Conservation (phyloP, 2,329 filamentous ascomycete species). For the Hortaea werneckii region DNA sequence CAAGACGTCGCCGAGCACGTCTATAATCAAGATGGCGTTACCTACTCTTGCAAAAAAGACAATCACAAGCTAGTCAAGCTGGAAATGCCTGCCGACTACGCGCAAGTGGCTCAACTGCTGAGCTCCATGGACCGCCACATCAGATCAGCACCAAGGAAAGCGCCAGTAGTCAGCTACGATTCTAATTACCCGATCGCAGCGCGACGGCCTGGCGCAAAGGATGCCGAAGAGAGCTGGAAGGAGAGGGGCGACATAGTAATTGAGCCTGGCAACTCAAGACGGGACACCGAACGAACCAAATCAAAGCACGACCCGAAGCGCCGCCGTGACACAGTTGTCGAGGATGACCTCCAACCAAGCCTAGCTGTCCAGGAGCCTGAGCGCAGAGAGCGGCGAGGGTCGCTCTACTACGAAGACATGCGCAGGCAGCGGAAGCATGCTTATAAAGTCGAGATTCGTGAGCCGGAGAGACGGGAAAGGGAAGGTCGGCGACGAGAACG, state of each 20-base stretch:
- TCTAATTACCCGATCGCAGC: conserved; percentile 32
- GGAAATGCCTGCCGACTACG: conserved; percentile 34
- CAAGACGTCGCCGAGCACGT: conserved; percentile 36
- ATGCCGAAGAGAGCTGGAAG: conserved; percentile 8
- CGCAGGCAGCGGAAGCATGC: conserved; percentile 24
- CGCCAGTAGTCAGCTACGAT: conserved; percentile 35
- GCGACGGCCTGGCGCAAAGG: conserved; percentile 22
- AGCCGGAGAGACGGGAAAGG: conserved; percentile 18
- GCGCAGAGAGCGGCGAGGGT: conserved; percentile 25
- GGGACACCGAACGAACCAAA: not conserved
- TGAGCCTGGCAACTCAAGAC: conserved; percentile 6
- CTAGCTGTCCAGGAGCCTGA: not conserved
- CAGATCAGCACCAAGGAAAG: conserved; percentile 22
- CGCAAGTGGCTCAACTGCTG: conserved; percentile 30
- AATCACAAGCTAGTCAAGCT: conserved; percentile 35
- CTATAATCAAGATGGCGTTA: conserved; percentile 27
- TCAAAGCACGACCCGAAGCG: conserved; percentile 6
- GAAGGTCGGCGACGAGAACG: not conserved
- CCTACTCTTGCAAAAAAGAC: conserved; percentile 20
- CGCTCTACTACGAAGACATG: conserved; percentile 31
- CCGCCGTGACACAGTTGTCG: conserved; percentile 10
- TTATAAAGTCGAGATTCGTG: conserved; percentile 33
- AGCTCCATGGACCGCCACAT: conserved; percentile 32
- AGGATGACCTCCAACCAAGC: conserved; percentile 13
- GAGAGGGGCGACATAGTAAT: conserved; percentile 4